Base-by-base conservation (phyloP, 2,329 filamentous ascomycete species). In the Talaromyces piceae region DNA sequence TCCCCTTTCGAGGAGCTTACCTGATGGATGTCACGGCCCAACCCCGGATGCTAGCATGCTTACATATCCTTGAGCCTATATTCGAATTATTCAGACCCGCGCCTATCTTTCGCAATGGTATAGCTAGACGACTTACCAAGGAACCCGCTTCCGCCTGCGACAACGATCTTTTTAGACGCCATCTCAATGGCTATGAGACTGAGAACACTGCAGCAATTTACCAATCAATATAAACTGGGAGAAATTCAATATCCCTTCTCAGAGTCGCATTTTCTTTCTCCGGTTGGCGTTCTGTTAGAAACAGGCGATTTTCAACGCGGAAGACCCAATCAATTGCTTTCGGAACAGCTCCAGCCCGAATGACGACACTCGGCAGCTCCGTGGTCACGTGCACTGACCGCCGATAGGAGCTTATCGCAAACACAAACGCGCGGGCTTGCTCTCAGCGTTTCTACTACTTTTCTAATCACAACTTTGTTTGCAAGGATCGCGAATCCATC, bases 21-120 rank as follows among this genome's bases (percentile, higher is more conserved):
- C 90, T 95, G 62, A 98, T 83, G 5, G 91, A 96, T 20, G 84
- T 91, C 45, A 97, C 91, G 52, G 90, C 81, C 91, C 91, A 97
- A 50, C 90, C 89, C 65, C 90, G 79, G 43, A 84, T 80, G 47
- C 89, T 84, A 41, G 89, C 93, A 49, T 87, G 85, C 75, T 89
- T 93, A 76, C 93, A 97, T 73, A 98, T 95, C 51, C 91, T 81
- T 22, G 78, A 81, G 43, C 82, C 82, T 81, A 16, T n/a, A n/a
- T 30, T 33, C 11, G 8, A 43, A 2, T 13, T 1, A n/a, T 41
- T 12, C 5, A 5, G 18, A 43, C 11, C n/a, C 13, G 20, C 5
- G 11, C 5, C 25, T 25, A 26, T 43, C n/a, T 25, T 16, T 6
- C 12, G 23, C 39, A 43, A 46, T 46, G 20, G 26, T 9, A 18